Conservation (phyloP, 805 yeast species). For the Sporopachydermia lactativora region DNA sequence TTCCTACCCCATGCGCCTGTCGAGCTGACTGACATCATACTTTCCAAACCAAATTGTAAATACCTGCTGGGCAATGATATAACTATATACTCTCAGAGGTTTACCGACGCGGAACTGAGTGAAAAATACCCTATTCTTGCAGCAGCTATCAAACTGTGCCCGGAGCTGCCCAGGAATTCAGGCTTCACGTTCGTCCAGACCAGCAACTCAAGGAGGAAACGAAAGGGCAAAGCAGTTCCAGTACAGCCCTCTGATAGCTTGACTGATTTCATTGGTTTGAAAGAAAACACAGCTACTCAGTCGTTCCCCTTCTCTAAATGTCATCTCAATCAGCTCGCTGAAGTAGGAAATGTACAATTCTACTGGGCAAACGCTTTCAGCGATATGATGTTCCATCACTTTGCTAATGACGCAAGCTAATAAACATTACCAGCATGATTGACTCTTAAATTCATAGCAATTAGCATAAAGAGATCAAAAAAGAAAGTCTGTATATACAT, state of each 20-base stretch:
- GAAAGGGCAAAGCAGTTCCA: neutral
- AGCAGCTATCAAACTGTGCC: conserved; percentile 18
- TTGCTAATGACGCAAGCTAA: no score
- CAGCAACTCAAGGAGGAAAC: neutral
- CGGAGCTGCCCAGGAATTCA: neutral
- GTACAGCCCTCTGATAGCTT: no score
- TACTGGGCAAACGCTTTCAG: conserved; percentile 1
- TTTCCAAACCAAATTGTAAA: conserved; percentile 22
- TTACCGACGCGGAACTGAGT: conserved; percentile 27
- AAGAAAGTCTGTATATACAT: no score
- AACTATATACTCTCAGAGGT: conserved; percentile 38
- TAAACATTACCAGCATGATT: conserved; percentile 12
- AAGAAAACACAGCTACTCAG: neutral
- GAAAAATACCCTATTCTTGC: conserved; percentile 31
- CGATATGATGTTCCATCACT: neutral
- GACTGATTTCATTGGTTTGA: no score
- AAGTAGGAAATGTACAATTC: neutral
- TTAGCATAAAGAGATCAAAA: neutral
- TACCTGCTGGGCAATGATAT: conserved; percentile 37
- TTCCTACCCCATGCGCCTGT: conserved; percentile 72
- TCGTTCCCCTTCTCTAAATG: neutral
- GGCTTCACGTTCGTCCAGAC: conserved; percentile 1
- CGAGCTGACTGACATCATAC: conserved; percentile 29
- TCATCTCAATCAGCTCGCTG: neutral
- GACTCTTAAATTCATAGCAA: conserved; percentile 8